Percentiles rank a stretch among this genome's conserved stretches.
Evolutionary conservation across 192 early-diverging fungal species (phyloP).

Genomic region (Coemansia asiatica): DNA sequence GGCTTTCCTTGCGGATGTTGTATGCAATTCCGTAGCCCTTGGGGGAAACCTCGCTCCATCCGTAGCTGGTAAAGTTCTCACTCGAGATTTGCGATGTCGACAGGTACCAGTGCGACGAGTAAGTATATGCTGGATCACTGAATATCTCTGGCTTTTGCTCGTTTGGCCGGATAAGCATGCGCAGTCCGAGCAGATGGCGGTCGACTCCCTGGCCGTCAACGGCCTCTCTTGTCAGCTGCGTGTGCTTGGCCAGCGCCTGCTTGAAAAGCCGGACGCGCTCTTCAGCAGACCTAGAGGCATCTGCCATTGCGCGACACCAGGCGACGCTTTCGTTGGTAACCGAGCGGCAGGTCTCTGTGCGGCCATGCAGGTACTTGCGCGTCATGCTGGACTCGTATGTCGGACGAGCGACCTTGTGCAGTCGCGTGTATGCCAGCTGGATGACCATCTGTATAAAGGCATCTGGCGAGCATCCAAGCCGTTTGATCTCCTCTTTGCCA

Average conservation of each 20-base stretch:
- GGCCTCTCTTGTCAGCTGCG: constrained; percentile 75
- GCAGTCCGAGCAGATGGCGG: constrained; percentile 86
- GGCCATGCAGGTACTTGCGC: constrained; percentile 87
- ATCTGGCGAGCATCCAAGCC: constrained; percentile 74
- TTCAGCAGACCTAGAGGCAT: constrained; percentile 48
- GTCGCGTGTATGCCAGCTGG: constrained; percentile 94
- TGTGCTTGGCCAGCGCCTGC: constrained; percentile 75
- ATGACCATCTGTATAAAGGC: constrained; percentile 89
- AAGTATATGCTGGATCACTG: constrained; percentile 77
- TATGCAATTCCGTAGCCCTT: constrained; percentile 94
- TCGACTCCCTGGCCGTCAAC: constrained; percentile 87
- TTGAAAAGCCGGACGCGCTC: constrained; percentile 71
- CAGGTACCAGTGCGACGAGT: constrained; percentile 89
- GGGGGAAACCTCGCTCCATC: constrained; percentile 83
- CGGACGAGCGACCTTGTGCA: constrained; percentile 71
- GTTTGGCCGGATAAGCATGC: constrained; percentile 68
- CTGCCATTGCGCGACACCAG: constrained; percentile 88
- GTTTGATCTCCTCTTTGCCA: constrained; percentile 95
- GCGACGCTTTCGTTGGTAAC: constrained; percentile 71
- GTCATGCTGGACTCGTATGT: constrained; percentile 96
- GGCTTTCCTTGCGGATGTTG: constrained; percentile 82
- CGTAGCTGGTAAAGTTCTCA: constrained; percentile 92
- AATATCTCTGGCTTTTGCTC: constrained; percentile 86
- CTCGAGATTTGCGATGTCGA: constrained; percentile 92
- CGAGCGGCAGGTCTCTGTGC: constrained; percentile 91